These are phyloP conservation scores for Anthoceros angustus DNA, from an alignment of 225 moss, liverwort and hornwort species.

Conservation along the genomic window DNA sequence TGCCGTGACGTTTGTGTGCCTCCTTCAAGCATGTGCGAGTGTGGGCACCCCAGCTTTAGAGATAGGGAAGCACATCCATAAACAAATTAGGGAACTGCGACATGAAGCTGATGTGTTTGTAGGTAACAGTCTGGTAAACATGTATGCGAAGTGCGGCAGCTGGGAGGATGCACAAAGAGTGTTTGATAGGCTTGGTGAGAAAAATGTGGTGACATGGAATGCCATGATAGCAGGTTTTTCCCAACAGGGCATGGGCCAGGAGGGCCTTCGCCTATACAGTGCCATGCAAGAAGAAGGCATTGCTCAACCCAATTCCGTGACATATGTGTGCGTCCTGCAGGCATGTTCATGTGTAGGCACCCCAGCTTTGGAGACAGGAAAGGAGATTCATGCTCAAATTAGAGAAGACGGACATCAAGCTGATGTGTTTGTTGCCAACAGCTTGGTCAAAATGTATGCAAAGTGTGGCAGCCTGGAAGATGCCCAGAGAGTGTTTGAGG, in stretches of 20 bases:
- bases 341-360: background rate
- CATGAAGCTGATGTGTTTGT: background rate
- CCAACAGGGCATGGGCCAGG: background rate
- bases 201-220: background rate
- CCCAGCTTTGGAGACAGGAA: background rate
- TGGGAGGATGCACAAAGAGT: background rate
- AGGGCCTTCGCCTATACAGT: background rate
- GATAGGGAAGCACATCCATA: background rate
- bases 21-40: too few relatives aligned
- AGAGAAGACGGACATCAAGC: background rate
- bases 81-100: background rate
- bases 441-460: background rate
- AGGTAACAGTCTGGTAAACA: too few relatives aligned
- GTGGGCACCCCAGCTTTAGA: background rate
- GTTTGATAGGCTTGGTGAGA: background rate
- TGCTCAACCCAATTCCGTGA: background rate
- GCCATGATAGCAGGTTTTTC: background rate
- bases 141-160: too few relatives aligned
- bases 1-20: too few relatives aligned
- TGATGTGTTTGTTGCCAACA: background rate
- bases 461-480: background rate
- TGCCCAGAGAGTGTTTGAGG: background rate
- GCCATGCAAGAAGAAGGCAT: background rate
- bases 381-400: background rate
- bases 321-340: background rate